phyloP scores from a whole-genome alignment of 1,139 yeast species.

The Spathaspora sp. region DNA sequence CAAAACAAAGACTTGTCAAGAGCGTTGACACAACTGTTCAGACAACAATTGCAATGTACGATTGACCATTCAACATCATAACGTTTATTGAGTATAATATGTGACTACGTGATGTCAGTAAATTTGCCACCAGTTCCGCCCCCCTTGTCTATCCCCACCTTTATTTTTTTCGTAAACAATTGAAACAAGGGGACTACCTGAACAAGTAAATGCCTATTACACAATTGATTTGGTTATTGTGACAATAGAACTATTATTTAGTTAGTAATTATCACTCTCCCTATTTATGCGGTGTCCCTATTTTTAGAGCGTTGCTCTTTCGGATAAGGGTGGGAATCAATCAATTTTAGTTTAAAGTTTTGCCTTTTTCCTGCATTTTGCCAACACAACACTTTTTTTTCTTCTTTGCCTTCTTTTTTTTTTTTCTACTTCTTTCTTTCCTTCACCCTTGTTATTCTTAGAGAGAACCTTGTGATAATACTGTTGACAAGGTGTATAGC shows the following conservation, averaged over 20 bases:
- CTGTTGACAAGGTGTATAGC: too few species aligned
- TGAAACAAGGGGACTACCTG: too few species aligned
- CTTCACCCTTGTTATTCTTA: slow-evolving; percentile 1
- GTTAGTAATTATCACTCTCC: too few species aligned
- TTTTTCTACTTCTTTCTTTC: neutral
- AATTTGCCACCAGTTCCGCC: neutral
- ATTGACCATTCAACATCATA: too few species aligned
- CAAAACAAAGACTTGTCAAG: too few species aligned
- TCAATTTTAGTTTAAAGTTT: neutral
- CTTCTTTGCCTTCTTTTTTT: neutral
- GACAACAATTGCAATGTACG: too few species aligned
- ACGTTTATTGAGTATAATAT: too few species aligned
- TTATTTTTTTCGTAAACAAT: neutral
- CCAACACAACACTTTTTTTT: neutral
- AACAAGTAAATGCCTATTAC: neutral
- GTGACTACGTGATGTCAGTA: neutral
- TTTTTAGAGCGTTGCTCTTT: too few species aligned
- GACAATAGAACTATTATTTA: too few species aligned
- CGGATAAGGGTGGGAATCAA: neutral
- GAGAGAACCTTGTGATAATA: neutral
- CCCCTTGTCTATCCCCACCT: neutral
- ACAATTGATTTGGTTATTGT: neutral
- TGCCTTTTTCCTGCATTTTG: neutral
- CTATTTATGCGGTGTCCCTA: too few species aligned
- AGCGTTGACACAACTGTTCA: too few species aligned